phyloP scores from a whole-genome alignment of 768 basidiomycete genomes.

The Lenzites betulinus region DNA sequence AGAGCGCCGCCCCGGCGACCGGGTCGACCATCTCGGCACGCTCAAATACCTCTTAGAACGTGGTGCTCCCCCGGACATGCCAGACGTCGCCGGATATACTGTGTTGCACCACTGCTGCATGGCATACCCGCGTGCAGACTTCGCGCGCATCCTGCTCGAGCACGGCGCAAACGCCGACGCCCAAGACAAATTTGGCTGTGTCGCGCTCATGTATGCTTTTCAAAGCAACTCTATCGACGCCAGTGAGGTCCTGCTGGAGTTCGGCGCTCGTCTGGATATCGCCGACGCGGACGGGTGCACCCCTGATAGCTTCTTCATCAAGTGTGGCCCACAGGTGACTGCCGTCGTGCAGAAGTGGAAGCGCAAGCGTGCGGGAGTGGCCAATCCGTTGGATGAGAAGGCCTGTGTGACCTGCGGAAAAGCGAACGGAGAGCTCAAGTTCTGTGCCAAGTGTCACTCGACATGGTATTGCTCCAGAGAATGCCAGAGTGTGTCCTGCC shows the following conservation, averaged over 20 bases:
- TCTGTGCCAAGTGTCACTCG: slow-evolving; percentile 47
- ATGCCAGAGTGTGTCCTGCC: slow-evolving; percentile 49
- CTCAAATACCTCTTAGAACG: slow-evolving; percentile 44
- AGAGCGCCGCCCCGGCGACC: neutral
- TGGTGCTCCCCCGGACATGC: slow-evolving; percentile 42
- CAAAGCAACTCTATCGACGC: slow-evolving; percentile 9
- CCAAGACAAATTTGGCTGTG: slow-evolving; percentile 51
- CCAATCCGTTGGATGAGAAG: slow-evolving; percentile 45
- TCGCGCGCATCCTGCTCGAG: slow-evolving; percentile 44
- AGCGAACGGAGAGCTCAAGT: slow-evolving; percentile 38
- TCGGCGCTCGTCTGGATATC: slow-evolving; percentile 47
- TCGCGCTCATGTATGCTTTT: slow-evolving; percentile 35
- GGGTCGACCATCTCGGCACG: slow-evolving; percentile 35
- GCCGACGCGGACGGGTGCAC: slow-evolving; percentile 42
- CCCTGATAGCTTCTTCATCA: slow-evolving; percentile 34
- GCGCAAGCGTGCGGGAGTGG: slow-evolving; percentile 45
- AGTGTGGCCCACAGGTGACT: slow-evolving; percentile 46
- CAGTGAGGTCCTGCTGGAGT: slow-evolving; percentile 52
- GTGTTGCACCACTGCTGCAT: slow-evolving; percentile 51
- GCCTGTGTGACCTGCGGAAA: slow-evolving; percentile 44
- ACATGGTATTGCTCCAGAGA: slow-evolving; percentile 54
- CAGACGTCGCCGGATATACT: slow-evolving; percentile 51
- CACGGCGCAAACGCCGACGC: slow-evolving; percentile 51
- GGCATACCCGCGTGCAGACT: slow-evolving; percentile 30
- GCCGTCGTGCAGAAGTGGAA: slow-evolving; percentile 50